Percentiles rank a stretch among this genome's conserved stretches.
phyloP scores from a whole-genome alignment of 306 rosid genomes.

The Vigna hirtella region DNA sequence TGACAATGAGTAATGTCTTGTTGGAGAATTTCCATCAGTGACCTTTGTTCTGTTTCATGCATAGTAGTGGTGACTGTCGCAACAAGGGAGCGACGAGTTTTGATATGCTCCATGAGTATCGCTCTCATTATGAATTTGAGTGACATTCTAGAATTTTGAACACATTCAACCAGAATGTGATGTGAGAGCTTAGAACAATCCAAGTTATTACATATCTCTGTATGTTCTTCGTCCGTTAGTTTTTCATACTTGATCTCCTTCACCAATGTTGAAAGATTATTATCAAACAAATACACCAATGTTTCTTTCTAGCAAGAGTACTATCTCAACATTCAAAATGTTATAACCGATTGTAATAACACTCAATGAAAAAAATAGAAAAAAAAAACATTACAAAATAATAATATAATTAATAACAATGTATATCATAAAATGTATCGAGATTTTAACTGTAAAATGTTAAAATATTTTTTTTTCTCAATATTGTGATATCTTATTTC shows the following conservation, averaged over 20 bases:
- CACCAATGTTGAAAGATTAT: not conserved
- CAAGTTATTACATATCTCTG: constrained; percentile 64
- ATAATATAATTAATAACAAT: no score
- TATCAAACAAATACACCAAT: not conserved
- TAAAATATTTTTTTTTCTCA: no score
- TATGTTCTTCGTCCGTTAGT: constrained; percentile 67
- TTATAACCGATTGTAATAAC: no score
- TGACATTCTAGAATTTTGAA: constrained; percentile 84
- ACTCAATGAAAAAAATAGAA: no score
- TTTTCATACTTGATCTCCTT: constrained; percentile 65
- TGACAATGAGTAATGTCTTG: constrained; percentile 62
- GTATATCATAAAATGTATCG: no score
- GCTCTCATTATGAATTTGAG: constrained; percentile 80
- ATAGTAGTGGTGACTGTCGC: constrained; percentile 22
- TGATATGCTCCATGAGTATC: constrained; percentile 82
- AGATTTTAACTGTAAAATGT: no score
- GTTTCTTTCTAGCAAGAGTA: no score
- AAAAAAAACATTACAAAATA: no score
- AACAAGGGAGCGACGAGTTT: constrained; percentile 65
- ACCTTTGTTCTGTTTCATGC: constrained; percentile 25
- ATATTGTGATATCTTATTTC: no score
- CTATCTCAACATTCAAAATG: no score
- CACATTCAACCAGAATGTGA: constrained; percentile 56
- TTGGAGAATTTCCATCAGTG: constrained; percentile 64
- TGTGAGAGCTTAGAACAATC: constrained; percentile 79